Evolutionary conservation across 768 basidiomycete species (phyloP).

Genomic region (Pleurotus tuber-regium): DNA sequence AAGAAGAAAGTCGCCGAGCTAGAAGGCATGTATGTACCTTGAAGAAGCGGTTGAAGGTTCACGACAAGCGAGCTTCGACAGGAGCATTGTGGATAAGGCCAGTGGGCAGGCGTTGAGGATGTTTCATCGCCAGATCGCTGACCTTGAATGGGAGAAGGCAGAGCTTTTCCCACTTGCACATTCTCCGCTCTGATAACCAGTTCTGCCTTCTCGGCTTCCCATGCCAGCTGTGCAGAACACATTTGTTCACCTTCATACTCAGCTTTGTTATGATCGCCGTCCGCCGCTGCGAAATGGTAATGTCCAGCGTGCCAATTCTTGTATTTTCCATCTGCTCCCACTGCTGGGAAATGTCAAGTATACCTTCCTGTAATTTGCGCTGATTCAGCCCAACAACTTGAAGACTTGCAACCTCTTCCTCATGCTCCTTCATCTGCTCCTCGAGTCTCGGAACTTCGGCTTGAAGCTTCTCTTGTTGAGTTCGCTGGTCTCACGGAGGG

Average conservation of each 20-base stretch:
- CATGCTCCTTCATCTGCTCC: conserved; percentile 38
- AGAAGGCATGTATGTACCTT: conserved; percentile 56
- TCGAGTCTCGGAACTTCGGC: conserved; percentile 49
- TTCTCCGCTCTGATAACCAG: no score
- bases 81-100: conserved; percentile 82
- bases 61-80: conserved; percentile 75
- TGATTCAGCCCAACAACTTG: conserved; percentile 24
- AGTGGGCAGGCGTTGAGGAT: conserved; percentile 76
- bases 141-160: conserved; percentile 72
- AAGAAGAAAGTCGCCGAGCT: conserved; percentile 78
- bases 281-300: no score
- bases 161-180: no score
- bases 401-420: conserved; percentile 41
- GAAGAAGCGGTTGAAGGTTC: conserved; percentile 90
- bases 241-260: no score
- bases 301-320: conserved; percentile 50
- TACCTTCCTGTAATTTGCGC: no score
- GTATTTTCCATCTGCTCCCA: conserved; percentile 50
- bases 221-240: conserved; percentile 45
- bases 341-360: no score
- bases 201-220: conserved; percentile 50
- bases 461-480: conserved; percentile 42
- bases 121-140: conserved; percentile 76
- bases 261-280: no score
- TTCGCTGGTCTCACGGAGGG: conserved; percentile 42